Base-by-base conservation (phyloP, 1,139 yeast genomes). In the Scheffersomyces illinoinensis region DNA sequence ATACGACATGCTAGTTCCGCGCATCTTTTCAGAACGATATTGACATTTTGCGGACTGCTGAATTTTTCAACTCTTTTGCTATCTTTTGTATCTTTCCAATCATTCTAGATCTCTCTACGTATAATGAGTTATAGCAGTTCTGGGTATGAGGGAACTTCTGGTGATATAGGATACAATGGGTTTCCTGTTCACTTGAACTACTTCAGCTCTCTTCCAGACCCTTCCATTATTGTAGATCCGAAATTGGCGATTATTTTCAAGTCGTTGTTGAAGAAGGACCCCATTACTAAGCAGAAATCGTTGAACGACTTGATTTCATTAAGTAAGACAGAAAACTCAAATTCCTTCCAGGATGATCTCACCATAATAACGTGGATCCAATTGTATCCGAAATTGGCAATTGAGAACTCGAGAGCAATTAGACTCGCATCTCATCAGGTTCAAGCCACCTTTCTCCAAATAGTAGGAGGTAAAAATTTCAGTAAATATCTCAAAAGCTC, bases 241-340 rank as follows among this genome's bases (percentile, higher is more conserved):
- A 82, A 83, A 26, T 69, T 90, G 57, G 83, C 83, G 50, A 79
- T 93, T 20, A 77, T 88, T 14, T 90, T 93, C 77, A 93, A 91
- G 70, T 85, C 90, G 18, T 73, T 93, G 53, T 70, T 88, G 69
- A 93, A 93, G 71, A 86, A 90, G 68, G 97, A 93, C 67, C 83
- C 90, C 17, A 88, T 86, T 23, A 95, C 99, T 0, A 90, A 88
- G 68, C 97, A 92, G 66, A 90, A 89, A 68, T 93, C 96, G 0
- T 75, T 92, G 47, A 72, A 66, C 12, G 96, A 91, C 50, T 74
- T 93, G 47, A 61, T 62, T 23, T 61, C 57, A 7, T 47, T 57
- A 20, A 53, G 53, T n/a, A 53, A 56, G 20, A 70, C 3, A 57
- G 57, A 2, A 58, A 61, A 2, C 56, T 62, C 47, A 48, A 56